phyloP scores from a whole-genome alignment of 169 alveolate species.

The Neospora caninum region DNA sequence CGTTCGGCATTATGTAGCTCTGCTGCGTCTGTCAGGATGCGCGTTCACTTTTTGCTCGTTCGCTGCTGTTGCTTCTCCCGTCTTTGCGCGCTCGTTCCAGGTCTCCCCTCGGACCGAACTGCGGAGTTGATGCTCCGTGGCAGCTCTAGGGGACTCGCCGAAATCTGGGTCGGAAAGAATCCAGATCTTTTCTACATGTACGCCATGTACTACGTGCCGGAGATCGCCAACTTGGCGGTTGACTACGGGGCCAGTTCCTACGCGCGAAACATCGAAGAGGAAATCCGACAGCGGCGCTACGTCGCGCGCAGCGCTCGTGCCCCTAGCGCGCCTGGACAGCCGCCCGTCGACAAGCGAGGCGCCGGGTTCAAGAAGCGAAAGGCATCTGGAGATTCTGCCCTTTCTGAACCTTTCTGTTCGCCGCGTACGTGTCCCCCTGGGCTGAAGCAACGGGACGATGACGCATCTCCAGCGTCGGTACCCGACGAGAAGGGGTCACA shows the following conservation, averaged over 20 bases:
- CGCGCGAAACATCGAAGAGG: slow-evolving; percentile 31
- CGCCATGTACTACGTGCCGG: slow-evolving; percentile 26
- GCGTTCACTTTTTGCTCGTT: neutral
- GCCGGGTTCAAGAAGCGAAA: neutral
- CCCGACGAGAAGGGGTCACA: no score
- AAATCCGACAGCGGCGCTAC: slow-evolving; percentile 37
- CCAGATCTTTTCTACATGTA: slow-evolving; percentile 40
- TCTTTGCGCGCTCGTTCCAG: neutral
- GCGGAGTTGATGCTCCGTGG: slow-evolving; percentile 45
- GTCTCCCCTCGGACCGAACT: slow-evolving; percentile 16
- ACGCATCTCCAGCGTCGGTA: no score
- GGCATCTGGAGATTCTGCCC: neutral
- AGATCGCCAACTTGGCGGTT: neutral
- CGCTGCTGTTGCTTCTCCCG: neutral
- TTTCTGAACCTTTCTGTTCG: no score
- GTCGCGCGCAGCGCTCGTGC: slow-evolving; percentile 3
- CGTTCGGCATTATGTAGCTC: neutral
- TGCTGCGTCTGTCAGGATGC: neutral
- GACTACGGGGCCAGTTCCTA: slow-evolving; percentile 14
- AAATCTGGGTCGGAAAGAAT: slow-evolving; percentile 31
- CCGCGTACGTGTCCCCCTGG: no score
- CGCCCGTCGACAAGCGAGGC: neutral
- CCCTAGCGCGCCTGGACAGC: neutral
- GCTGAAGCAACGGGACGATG: no score
- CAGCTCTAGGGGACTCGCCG: slow-evolving; percentile 14